These are phyloP conservation scores for Globisporangium solare DNA, from an alignment of 352 stramenopile genomes.

Conservation along the genomic window DNA sequence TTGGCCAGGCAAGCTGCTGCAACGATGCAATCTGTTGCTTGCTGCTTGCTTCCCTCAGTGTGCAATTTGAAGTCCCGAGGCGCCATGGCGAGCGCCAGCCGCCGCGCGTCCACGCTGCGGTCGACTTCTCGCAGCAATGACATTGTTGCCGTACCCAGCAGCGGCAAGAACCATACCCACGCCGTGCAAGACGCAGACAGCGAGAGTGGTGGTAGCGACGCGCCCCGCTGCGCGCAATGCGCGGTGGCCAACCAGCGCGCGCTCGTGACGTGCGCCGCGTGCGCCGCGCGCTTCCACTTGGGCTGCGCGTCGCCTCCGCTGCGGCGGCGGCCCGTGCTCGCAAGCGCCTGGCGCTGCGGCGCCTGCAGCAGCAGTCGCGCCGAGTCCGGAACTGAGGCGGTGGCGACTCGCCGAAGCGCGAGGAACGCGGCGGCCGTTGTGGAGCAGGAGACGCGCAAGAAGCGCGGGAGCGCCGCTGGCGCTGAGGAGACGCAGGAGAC, in stretches of 20 bases:
- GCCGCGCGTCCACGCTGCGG: no score
- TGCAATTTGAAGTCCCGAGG: conserved; percentile 11
- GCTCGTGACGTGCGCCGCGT: conserved; percentile 37
- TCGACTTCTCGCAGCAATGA: conserved; percentile 4
- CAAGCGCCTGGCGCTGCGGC: conserved; percentile 36
- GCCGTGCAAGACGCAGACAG: conserved; percentile 3
- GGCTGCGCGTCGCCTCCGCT: conserved; percentile 47
- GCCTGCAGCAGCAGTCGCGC: conserved; percentile 18
- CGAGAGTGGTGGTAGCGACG: background rate
- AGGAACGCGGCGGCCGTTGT: background rate
- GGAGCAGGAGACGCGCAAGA: no score
- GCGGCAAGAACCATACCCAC: no score
- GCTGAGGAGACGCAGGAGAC: no score
- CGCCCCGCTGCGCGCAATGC: conserved; percentile 34
- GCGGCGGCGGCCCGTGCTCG: conserved; percentile 33
- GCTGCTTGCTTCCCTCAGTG: conserved; percentile 1
- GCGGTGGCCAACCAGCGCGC: conserved; percentile 31
- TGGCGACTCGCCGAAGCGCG: background rate
- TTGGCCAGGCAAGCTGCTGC: background rate
- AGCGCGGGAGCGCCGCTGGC: no score
- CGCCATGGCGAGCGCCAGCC: background rate
- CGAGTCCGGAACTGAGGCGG: background rate
- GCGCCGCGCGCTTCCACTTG: conserved; percentile 44
- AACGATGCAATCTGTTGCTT: background rate
- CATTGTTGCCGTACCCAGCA: conserved; percentile 3